Percentiles rank a stretch among this genome's conserved stretches.
phyloP scores from a whole-genome alignment of 176 grass and related monocot species.

The Lolium perenne region DNA sequence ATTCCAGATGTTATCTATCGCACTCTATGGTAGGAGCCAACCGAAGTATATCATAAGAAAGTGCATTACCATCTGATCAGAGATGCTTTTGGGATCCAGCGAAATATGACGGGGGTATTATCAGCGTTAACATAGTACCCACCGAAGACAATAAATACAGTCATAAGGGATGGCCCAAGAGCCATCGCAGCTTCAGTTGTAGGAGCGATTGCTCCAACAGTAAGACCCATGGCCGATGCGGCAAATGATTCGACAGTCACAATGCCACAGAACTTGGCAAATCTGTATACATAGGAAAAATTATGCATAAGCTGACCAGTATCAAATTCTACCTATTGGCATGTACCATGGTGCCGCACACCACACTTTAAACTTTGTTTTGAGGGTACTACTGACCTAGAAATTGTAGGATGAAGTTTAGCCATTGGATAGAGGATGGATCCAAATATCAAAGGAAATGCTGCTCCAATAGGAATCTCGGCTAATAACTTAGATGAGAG shows the following conservation, averaged over 20 bases:
- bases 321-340: not conserved
- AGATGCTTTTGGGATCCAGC: slow-evolving; percentile 86
- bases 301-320: not conserved
- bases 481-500: slow-evolving; percentile 94
- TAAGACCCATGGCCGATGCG: slow-evolving; percentile 95
- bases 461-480: slow-evolving; percentile 84
- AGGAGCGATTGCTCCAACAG: slow-evolving; percentile 93
- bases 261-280: slow-evolving; percentile 93
- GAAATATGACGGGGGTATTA: slow-evolving; percentile 85
- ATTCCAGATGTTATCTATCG: slow-evolving; percentile 5
- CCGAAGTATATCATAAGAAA: not conserved
- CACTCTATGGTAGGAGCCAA: not conserved
- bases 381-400: slow-evolving; percentile 60
- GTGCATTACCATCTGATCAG: slow-evolving; percentile 91
- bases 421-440: slow-evolving; percentile 97
- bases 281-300: slow-evolving; percentile 48
- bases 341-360: slow-evolving; percentile 1
- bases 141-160: slow-evolving; percentile 95
- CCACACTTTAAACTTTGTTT: slow-evolving; percentile 22
- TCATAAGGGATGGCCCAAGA: slow-evolving; percentile 98
- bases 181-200: slow-evolving; percentile 94
- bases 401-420: slow-evolving; percentile 81
- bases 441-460: slow-evolving; percentile 93
- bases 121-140: slow-evolving; percentile 96
- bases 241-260: slow-evolving; percentile 93